Percentiles rank a stretch among this genome's conserved stretches.
Conservation (phyloP, 2,329 filamentous ascomycete species). For the Beauveria sp. region DNA sequence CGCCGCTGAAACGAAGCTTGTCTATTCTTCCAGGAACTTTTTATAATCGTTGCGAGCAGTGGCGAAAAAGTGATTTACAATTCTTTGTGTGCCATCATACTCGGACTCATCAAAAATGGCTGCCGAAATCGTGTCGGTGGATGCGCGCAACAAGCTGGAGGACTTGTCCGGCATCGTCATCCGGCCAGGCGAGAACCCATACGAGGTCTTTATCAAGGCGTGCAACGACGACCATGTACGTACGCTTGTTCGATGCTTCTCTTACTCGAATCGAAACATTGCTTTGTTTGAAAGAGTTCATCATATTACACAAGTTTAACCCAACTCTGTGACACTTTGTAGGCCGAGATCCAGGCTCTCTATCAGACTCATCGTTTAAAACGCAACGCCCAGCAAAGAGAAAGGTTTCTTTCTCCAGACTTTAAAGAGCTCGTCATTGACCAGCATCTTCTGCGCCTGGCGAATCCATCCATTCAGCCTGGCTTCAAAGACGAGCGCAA, state of each 20-base stretch:
- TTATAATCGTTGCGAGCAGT: not conserved
- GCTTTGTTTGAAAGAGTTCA: not conserved
- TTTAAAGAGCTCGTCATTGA: conserved; percentile 71
- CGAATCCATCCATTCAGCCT: conserved; percentile 54
- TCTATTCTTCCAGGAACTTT: too few species aligned
- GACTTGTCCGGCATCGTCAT: conserved; percentile 45
- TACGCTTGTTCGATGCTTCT: not conserved
- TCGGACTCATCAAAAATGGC: not conserved
- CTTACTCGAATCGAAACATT: not conserved
- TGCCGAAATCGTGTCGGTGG: conserved; percentile 28
- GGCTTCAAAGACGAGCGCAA: conserved; percentile 69
- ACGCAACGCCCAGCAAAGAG: conserved; percentile 68
- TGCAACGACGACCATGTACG: conserved; percentile 61
- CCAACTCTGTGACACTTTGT: not conserved
- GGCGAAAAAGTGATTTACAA: not conserved
- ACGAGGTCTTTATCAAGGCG: conserved; percentile 61
- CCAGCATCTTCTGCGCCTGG: conserved; percentile 62
- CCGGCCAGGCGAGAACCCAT: conserved; percentile 60
- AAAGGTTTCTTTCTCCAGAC: conserved; percentile 59
- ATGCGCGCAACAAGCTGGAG: conserved; percentile 43
- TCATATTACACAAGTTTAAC: not conserved
- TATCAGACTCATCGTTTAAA: conserved; percentile 68
- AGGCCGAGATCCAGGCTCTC: conserved; percentile 61
- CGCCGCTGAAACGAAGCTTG: not conserved
- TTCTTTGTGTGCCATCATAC: not conserved